These are phyloP conservation scores for Macrocystidia cucumis DNA, from an alignment of 1,284 basidiomycete species.

Conservation along the genomic window DNA sequence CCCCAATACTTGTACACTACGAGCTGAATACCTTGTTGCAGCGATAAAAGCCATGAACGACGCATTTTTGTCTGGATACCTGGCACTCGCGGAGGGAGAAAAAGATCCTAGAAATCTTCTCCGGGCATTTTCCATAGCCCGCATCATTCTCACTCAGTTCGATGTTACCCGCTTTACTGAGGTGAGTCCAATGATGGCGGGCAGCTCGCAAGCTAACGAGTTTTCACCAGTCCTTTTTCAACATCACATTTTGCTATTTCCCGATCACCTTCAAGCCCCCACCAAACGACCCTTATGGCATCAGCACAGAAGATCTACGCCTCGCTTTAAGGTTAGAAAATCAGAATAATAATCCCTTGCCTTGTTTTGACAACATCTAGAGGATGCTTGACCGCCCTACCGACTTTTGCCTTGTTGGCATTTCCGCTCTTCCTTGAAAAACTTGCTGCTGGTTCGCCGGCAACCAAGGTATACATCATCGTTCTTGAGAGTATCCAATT, in stretches of 20 bases:
- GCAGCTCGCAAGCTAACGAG: constrained; percentile 1
- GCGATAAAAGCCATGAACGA: constrained; percentile 69
- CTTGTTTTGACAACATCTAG: constrained; percentile 16
- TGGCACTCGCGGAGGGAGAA: constrained; percentile 83
- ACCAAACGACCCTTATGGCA: constrained; percentile 91
- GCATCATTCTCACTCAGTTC: constrained; percentile 85
- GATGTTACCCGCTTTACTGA: constrained; percentile 71
- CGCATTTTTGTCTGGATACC: constrained; percentile 74
- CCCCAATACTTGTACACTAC: neutral
- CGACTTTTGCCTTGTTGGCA: constrained; percentile 79
- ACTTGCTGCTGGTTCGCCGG: constrained; percentile 75
- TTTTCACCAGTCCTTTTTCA: constrained; percentile 74
- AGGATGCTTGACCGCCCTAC: constrained; percentile 70
- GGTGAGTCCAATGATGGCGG: constrained; percentile 35
- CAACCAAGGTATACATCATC: constrained; percentile 61
- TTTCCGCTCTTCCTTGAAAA: constrained; percentile 93
- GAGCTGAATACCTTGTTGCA: constrained; percentile 16
- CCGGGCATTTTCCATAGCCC: constrained; percentile 82
- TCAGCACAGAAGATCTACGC: constrained; percentile 85
- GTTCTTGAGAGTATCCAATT: neutral
- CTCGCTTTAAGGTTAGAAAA: constrained; percentile 53
- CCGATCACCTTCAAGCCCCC: constrained; percentile 97
- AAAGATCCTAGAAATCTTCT: constrained; percentile 97
- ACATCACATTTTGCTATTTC: constrained; percentile 98
- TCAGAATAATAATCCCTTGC: no score